Evolutionary conservation across 805 yeast genomes (phyloP).

Genomic region (Metschnikowia shivogae): DNA sequence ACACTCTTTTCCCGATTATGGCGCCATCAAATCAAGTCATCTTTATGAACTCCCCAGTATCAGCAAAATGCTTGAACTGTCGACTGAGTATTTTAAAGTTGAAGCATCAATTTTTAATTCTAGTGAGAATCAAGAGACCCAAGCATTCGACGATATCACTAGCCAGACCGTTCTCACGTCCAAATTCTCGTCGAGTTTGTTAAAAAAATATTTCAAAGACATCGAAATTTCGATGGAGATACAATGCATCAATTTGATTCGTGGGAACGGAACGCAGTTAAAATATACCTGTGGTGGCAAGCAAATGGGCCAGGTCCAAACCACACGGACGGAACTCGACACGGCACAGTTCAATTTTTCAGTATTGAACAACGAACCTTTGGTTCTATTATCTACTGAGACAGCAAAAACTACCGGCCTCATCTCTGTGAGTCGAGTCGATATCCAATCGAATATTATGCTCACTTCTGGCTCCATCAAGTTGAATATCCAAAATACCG

Average conservation of each 20-base stretch:
- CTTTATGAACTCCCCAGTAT: background rate
- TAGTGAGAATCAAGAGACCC: slow-evolving; percentile 9
- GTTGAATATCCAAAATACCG: slow-evolving; percentile 4
- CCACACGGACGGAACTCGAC: background rate
- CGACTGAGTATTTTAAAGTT: slow-evolving; percentile 8
- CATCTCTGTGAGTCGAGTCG: slow-evolving; percentile 18
- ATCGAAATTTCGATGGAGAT: background rate
- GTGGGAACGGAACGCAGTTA: background rate
- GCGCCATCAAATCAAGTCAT: background rate
- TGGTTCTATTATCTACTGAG: slow-evolving; percentile 22
- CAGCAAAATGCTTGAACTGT: background rate
- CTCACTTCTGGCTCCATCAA: background rate
- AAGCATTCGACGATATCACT: slow-evolving; percentile 17
- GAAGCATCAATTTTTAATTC: slow-evolving; percentile 17
- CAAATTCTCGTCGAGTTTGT: background rate
- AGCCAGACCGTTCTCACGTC: slow-evolving; percentile 11
- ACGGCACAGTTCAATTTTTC: slow-evolving; percentile 7
- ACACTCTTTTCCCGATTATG: slow-evolving; percentile 1
- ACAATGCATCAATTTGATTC: background rate
- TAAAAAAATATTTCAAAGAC: background rate
- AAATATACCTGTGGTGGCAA: slow-evolving; percentile 3
- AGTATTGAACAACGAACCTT: background rate
- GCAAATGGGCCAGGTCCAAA: slow-evolving; percentile 5
- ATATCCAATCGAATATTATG: slow-evolving; percentile 10
- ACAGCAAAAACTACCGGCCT: slow-evolving; percentile 22